A percentile compares a stretch with the other conserved stretches of the same genome.
These are phyloP conservation scores for Nemania bipapillata DNA, from an alignment of 2,329 filamentous ascomycete genomes.

Conservation along the genomic window DNA sequence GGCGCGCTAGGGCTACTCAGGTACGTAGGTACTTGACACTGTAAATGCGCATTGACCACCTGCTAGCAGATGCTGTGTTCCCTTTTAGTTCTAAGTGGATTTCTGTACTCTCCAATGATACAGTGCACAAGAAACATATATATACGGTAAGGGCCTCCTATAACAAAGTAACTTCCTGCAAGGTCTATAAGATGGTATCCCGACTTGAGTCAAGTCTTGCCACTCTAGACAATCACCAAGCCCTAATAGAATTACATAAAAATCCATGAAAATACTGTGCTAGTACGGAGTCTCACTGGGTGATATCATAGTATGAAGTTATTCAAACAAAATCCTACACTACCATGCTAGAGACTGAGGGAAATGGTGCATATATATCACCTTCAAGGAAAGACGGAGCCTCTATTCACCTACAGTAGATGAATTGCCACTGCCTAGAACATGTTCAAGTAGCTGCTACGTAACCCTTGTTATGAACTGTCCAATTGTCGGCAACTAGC, in stretches of 20 bases:
- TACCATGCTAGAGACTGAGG: too few relatives aligned
- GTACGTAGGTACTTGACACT: conserved; percentile 7
- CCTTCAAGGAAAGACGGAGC: too few relatives aligned
- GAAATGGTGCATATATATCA: too few relatives aligned
- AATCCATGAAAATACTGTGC: neutral
- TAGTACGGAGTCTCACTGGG: neutral
- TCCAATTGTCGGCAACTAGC: conserved; percentile 14
- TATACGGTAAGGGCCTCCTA: too few relatives aligned
- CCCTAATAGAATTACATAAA: neutral
- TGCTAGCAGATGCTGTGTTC: neutral
- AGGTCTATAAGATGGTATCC: too few relatives aligned
- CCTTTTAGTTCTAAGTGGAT: neutral
- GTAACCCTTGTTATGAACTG: neutral
- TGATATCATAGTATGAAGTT: neutral
- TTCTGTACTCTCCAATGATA: too few relatives aligned
- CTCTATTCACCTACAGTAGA: too few relatives aligned
- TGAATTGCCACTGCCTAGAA: too few relatives aligned
- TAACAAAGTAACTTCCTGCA: too few relatives aligned
- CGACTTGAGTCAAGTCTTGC: neutral
- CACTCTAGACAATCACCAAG: neutral
- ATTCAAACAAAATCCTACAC: neutral
- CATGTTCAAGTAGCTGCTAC: too few relatives aligned
- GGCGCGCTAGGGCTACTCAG: conserved; percentile 39
- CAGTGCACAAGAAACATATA: too few relatives aligned
- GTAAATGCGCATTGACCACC: conserved; percentile 2